Conservation (phyloP, 805 yeast species). For the Yamadazyma phyllophila region DNA sequence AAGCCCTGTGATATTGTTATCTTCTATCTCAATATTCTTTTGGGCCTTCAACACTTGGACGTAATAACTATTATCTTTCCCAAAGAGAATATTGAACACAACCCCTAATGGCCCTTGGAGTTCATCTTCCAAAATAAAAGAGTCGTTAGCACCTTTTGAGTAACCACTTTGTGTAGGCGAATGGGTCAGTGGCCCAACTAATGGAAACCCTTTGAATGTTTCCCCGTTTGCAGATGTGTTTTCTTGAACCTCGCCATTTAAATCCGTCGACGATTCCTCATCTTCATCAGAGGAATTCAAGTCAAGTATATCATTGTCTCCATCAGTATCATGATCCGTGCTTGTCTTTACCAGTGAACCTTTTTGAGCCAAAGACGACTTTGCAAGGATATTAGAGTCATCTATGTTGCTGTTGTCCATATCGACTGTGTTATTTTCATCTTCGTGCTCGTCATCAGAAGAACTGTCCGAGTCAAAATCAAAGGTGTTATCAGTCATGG, state of each 20-base stretch:
- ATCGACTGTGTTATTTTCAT: constrained; percentile 5
- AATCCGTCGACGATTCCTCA: neutral
- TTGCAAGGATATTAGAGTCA: neutral
- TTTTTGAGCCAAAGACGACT: neutral
- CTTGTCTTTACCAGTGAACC: neutral
- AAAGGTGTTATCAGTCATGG: neutral
- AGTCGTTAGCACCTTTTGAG: constrained; percentile 47
- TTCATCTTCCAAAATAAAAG: constrained; percentile 51
- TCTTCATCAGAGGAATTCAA: neutral
- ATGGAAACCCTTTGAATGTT: constrained; percentile 36
- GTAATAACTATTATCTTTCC: constrained; percentile 50
- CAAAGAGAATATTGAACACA: constrained; percentile 59
- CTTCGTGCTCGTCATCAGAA: neutral
- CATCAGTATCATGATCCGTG: neutral
- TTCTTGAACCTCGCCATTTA: constrained; percentile 1
- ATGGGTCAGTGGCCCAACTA: constrained; percentile 47
- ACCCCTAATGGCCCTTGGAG: constrained; percentile 66
- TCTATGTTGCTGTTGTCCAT: neutral
- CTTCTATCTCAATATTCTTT: constrained; percentile 59
- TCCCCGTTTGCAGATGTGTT: constrained; percentile 2
- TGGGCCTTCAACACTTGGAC: constrained; percentile 52
- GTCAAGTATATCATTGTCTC: neutral
- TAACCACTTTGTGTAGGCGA: constrained; percentile 49
- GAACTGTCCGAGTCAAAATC: neutral
- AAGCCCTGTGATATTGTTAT: constrained; percentile 34